Base-by-base conservation (phyloP, 108 stramenopile genomes). In the Bacterosira constricta region DNA sequence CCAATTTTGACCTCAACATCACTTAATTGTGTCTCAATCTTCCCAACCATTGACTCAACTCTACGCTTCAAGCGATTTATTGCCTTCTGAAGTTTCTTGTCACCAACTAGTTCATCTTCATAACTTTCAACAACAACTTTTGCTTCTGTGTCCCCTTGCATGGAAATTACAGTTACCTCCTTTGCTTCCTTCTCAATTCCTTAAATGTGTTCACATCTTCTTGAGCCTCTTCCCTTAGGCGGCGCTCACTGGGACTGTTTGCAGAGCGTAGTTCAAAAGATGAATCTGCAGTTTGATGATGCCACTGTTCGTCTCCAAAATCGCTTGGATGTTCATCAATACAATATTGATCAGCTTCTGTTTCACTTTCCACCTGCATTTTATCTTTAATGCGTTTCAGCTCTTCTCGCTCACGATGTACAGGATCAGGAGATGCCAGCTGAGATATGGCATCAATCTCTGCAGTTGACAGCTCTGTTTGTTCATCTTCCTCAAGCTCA, bases 41-140 rank as follows among this genome's bases (percentile, higher is more conserved):
- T 91, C 26, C 88, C 91, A 44, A 98, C 94, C 97, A 99, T 98
- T 23, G 85, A 84, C 42, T 88, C 87, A 45, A 99, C 79, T 57
- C 85, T 75, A 34, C 78, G 68, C 73, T 95, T 93, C 57, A 99
- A 70, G 41, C 86, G 65, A 42, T 71, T 73, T 26, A 83, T 88
- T 77, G 83, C 83, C 81, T 68, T 77, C 32, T 83, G 85, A 13
- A 82, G 49, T 34, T 79, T 81, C 41, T 69, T 57, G 54, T 87
- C 81, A 1, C 66, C 68, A 36, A 36, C 53, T 26, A 47, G 59
- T 45, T 68, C 74, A 38, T 38, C 45, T 10, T 55, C 72, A 11
- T 32, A 42, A 25, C 50, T 76, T 26, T 75, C 79, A 35, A 75
- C 53, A 46, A 59, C 44, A 47, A 39, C 37, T 25, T 69, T 73